Percentiles rank a stretch among this genome's conserved stretches.
Evolutionary conservation across 768 basidiomycete species (phyloP).

Genomic region (Hygrophoropsis aurantiaca): DNA sequence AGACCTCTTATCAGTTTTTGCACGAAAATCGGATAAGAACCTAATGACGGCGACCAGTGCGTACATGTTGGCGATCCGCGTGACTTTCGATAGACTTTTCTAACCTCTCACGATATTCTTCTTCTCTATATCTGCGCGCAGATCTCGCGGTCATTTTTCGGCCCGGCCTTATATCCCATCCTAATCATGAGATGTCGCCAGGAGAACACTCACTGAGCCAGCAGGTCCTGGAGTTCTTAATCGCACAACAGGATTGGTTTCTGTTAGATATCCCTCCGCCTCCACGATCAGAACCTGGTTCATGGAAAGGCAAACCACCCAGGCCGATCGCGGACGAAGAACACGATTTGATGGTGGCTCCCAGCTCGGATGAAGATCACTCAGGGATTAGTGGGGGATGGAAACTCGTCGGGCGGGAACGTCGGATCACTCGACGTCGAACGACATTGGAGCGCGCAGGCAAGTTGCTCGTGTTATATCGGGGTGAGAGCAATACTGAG

Average conservation of each 20-base stretch:
- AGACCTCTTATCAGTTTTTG: constrained; percentile 93
- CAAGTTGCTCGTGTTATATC: constrained; percentile 32
- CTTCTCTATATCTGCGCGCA: constrained; percentile 25
- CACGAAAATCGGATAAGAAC: constrained; percentile 87
- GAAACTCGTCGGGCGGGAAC: constrained; percentile 47
- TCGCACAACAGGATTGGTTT: constrained; percentile 96
- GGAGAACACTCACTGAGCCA: constrained; percentile 87
- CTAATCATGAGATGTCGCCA: constrained; percentile 82
- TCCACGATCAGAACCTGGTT: constrained; percentile 35
- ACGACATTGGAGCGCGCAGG: constrained; percentile 50
- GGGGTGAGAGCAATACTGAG: constrained; percentile 30
- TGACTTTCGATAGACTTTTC: background rate
- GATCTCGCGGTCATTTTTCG: constrained; percentile 98
- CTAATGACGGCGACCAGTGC: constrained; percentile 93
- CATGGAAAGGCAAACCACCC: constrained; percentile 25
- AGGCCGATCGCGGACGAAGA: constrained; percentile 30
- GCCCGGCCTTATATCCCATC: constrained; percentile 90
- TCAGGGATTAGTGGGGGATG: constrained; percentile 47
- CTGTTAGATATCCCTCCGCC: constrained; percentile 84
- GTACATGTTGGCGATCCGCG: constrained; percentile 28
- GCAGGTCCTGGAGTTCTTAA: constrained; percentile 90
- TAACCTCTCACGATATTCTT: constrained; percentile 2
- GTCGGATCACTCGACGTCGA: constrained; percentile 52
- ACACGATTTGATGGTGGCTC: constrained; percentile 44
- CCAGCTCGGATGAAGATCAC: constrained; percentile 50